Base-by-base conservation (phyloP, 257 asterid species). In the Solanum megistacrolobum region DNA sequence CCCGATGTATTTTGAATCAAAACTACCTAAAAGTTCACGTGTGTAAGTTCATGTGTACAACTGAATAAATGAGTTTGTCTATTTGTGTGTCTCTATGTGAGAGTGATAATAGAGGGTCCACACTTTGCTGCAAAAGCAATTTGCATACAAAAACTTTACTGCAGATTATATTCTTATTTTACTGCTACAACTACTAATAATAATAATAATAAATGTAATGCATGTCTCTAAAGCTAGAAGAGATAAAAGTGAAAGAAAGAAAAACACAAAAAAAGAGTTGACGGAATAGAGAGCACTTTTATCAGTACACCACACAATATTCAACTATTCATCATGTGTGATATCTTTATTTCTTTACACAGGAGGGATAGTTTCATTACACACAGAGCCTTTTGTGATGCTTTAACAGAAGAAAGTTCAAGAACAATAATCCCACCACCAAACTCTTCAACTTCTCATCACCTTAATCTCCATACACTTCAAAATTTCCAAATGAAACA, bases 341-440 rank as follows among this genome's bases (percentile, higher is more conserved):
- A 10, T 62, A 3, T 12, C 29, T 20, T 11, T 52, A 18, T 29
- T 29, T 11, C 7, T 21, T 2, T 86, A 72, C 91, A 94, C 91
- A 94, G 96, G 93, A 87, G 96, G 91, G 96, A 94, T 92, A 94
- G 96, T 68, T 94, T 94, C 93, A 93, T 93, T 89, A 94, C 98
- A 12, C 98, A 93, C 90, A 93, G 96, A 91, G 98, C 98, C n/a
- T 94, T 94, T 92, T 94, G 98, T 58, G 96, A 94, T 84, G 95
- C 95, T 27, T 89, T 94, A 82, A 96, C 96, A 18, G 94, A 94
- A 91, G 98, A 94, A 55, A 93, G 92, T 66, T 92, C 95, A 85
- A 93, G 93, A 89, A 82, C 94, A 86, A 86, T 91, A 46, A 55
- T 92, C 41, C 12, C 92, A n/a, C 87, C 87, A 6, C 86, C 83